These are phyloP conservation scores for Lentinula detonsa DNA, from an alignment of 768 basidiomycete species.

Conservation along the genomic window DNA sequence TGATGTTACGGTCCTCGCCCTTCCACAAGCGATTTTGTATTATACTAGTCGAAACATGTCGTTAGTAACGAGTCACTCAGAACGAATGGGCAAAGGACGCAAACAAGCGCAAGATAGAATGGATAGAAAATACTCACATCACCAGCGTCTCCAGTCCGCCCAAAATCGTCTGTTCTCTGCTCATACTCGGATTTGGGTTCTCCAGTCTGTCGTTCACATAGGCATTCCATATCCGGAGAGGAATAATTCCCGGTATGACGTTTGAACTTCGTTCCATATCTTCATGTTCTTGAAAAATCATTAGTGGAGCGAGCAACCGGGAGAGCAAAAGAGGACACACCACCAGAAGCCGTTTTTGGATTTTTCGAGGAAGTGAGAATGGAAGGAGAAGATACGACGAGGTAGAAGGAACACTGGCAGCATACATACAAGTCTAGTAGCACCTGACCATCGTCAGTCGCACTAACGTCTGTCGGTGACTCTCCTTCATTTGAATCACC, in stretches of 20 bases:
- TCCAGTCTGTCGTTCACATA: conserved; percentile 54
- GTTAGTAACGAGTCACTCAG: not conserved
- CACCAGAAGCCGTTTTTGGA: not conserved
- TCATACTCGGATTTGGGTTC: conserved; percentile 32
- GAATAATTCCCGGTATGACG: conserved; percentile 65
- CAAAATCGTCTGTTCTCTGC: not conserved
- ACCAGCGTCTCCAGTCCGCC: not conserved
- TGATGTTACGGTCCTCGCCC: conserved; percentile 54
- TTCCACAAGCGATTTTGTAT: conserved; percentile 75
- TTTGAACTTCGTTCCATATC: not conserved
- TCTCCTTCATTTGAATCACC: conserved; percentile 26
- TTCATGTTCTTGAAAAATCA: not conserved
- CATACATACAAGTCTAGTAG: conserved; percentile 71
- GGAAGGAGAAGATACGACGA: conserved; percentile 39
- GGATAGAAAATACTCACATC: not conserved
- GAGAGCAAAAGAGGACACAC: not conserved
- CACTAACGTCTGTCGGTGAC: conserved; percentile 22
- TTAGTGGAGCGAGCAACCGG: not conserved
- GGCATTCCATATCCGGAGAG: conserved; percentile 40
- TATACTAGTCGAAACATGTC: conserved; percentile 35
- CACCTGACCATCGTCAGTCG: not conserved
- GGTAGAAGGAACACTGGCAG: conserved; percentile 77
- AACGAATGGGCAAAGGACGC: not conserved
- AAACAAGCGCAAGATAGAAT: not conserved
- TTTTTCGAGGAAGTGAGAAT: conserved; percentile 28